Base-by-base conservation (phyloP, 1,284 basidiomycete genomes). In the Calocybe gambosa region DNA sequence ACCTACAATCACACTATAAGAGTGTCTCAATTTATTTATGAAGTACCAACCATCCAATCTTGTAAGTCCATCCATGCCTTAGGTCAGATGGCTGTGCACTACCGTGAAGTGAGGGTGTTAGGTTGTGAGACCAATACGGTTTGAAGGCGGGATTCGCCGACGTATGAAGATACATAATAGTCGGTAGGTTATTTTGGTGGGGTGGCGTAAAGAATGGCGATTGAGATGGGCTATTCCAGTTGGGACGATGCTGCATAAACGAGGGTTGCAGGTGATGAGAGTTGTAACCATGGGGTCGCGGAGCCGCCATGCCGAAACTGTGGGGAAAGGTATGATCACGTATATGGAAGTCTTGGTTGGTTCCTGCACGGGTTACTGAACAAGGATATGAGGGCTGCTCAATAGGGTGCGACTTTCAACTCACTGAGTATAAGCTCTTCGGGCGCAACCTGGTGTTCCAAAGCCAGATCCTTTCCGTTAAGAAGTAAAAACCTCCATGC, bases 391-490 rank as follows among this genome's bases (percentile, higher is more conserved):
- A 42, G 12, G 3, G 12, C 25, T 37, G 9, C n/a, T 19, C 25
- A 12, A 4, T 19, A 1, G 36, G 12, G 6, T 8, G 23, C 13
- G 2, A 12, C 1, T 45, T 16, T 4, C 16, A 26, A 55, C 66
- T 16, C 28, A 77, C 75, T 64, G 6, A 77, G 59, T 16, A 76
- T 66, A 5, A 77, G 46, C 2, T 74, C 66, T 49, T 74, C 66
- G 0, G 73, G 71, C 48, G 62, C 50, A 20, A 75, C 58, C n/a
- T 56, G 57, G 45, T 65, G 61, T 21, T 59, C 53, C 13, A 56
- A 45, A 0, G 68, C 68, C 7, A 75, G 50, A 12, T 47, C 46
- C 20, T 56, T 57, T 2, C 66, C 72, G 7, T 65, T 55, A 2
- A 62, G 49, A 6, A 74, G 62, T 0, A 76, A 56, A 44, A 65